Conservation (phyloP, 495 filamentous ascomycete species). For the Monascus purpureus region DNA sequence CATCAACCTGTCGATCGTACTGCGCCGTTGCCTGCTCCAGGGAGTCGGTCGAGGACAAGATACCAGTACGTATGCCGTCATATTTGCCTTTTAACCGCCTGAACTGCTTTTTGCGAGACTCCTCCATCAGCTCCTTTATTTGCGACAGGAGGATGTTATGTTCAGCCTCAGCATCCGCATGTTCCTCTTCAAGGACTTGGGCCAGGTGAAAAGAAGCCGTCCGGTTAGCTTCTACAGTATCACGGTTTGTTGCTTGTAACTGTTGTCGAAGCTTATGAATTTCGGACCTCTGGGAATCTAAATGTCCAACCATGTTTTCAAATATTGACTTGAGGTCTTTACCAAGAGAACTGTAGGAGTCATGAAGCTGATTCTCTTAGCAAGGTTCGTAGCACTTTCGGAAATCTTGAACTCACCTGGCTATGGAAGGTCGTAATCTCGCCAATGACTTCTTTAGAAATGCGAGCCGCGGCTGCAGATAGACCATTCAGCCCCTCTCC, state of each 20-base stretch:
- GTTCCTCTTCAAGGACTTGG: conserved; percentile 62
- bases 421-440: conserved; percentile 72
- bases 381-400: background rate
- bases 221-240: conserved; percentile 50
- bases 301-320: conserved; percentile 56
- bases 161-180: conserved; percentile 56
- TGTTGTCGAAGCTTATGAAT: conserved; percentile 56
- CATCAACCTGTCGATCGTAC: conserved; percentile 59
- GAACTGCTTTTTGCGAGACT: conserved; percentile 59
- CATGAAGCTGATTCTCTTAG: conserved; percentile 44
- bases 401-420: conserved; percentile 33
- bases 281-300: conserved; percentile 67
- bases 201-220: conserved; percentile 53
- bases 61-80: conserved; percentile 42
- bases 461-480: conserved; percentile 70
- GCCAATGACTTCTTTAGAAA: conserved; percentile 78
- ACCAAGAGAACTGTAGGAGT: conserved; percentile 79
- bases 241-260: conserved; percentile 50
- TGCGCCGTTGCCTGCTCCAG: conserved; percentile 49
- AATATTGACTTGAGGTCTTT: conserved; percentile 78
- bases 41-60: conserved; percentile 43
- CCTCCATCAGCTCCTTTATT: conserved; percentile 59
- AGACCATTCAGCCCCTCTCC: conserved; percentile 76
- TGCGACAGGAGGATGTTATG: conserved; percentile 59
- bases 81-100: conserved; percentile 52